Evolutionary conservation across 1,284 basidiomycete species (phyloP), one percentile per base, ranked within the genome.

Genomic region (Tremellales sp.): DNA sequence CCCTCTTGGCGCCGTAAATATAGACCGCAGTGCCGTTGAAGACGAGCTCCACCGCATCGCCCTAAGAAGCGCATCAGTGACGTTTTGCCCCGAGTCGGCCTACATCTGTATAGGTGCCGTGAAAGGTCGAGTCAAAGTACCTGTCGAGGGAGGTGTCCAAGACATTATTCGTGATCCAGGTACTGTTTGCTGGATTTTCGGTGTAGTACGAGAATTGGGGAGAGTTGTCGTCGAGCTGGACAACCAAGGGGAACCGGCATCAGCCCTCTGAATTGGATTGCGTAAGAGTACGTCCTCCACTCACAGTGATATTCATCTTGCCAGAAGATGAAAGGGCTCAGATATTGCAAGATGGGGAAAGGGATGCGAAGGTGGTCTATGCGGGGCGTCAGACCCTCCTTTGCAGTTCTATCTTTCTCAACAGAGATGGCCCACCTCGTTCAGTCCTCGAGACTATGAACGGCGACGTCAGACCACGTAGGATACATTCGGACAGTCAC

Each of bases 1-100:
- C n/a, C 14, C 57, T 39, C 18, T 54, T 56, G 1, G 50, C 40
- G 2, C 62, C 62, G 38, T 52, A 59, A 7, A 61, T 42, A 12
- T 50, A 51, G 4, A 62, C 44, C 10, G 48, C 56, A 10, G 57
- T 57, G 10, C 63, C 63, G 36, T 63, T 63, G 53, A 63, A 65
- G 10, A 16, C 53, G 21, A 62, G 38, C 21, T 34, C 25, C 36
- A 58, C 32, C 10, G 9, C 5, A 19, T 40, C 37, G 18, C 16
- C 21, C 26, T 21, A 24, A 24, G 7, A 10, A 7, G 26, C n/a
- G n/a, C 26, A 18, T 22, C 21, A 12, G 43, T 38, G 34, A 25
- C 18, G 34, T 38, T 31, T 21, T 34, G 43, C 2, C 45, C 43
- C 10, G 45, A 41, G n/a, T 34, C 36, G 37, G 43, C 51, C 40